Base-by-base conservation (phyloP, 306 rosid genomes). In the Castanea crenata region DNA sequence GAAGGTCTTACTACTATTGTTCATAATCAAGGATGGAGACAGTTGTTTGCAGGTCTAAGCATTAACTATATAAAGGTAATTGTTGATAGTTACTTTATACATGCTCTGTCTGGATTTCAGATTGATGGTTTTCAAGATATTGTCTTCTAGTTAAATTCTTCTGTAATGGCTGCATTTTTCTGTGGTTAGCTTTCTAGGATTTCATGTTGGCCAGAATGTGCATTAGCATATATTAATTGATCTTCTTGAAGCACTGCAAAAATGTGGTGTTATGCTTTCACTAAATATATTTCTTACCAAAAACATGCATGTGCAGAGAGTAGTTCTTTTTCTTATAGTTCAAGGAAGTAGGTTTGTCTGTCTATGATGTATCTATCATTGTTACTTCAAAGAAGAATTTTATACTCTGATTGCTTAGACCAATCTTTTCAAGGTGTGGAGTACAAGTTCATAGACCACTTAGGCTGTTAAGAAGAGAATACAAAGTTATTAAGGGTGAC, bases 11-110 rank as follows among this genome's bases (percentile, higher is more conserved):
- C 83, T 61, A 79, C 27, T 54, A 95, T 93, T 32, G 87, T 81
- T 74, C 89, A 82, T 38, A 89, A 87, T 71, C 99, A 95, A 83
- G 99, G 99, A 38, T 91, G 94, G 97, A 87, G 83, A 65, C 97
- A 90, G 80, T 86, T 95, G 90, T 93, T 95, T 87, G 91, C 97
- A 27, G 99, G 99, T 81, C 85, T 93, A 51, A 95, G 97, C 93
- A n/a, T n/a, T n/a, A 95, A 95, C 84, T 93, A 93, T 76, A 90
- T 95, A 71, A 93, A 96, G 99, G 98, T 95, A 86, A 91, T 35
- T 74, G 25, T 73, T 61, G 77, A 31, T 84, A 52, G 69, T 71
- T 73, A 32, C 38, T 74, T 38, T 68, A 52, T 75, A 18, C 46
- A 21, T 64, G 19, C 74, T 25, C 38, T 73, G 8, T 13, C 15